phyloP scores from a whole-genome alignment of 805 yeast genomes.

The Kuraishia hungarica region DNA sequence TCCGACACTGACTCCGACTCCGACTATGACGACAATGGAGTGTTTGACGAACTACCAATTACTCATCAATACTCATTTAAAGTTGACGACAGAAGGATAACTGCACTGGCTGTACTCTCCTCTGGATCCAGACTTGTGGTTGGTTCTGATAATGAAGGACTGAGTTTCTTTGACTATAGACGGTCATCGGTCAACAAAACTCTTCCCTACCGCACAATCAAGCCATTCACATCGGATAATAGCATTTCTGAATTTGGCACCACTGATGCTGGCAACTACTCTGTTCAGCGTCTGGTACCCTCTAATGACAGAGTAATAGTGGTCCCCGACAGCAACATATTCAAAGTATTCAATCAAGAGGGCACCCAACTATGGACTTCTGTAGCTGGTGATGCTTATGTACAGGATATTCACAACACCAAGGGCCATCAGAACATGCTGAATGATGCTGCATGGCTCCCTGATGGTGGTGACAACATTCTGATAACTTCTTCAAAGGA shows the following conservation, averaged over 20 bases:
- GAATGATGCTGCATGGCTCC: conserved; percentile 14
- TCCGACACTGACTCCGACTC: conserved; percentile 7
- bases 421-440: conserved; percentile 16
- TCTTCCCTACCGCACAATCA: conserved; percentile 6
- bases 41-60: conserved; percentile 22
- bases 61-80: conserved; percentile 21
- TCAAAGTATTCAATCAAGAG: conserved; percentile 8
- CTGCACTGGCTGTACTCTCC: conserved; percentile 14
- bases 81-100: conserved; percentile 13
- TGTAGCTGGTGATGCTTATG: conserved; percentile 14
- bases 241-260: conserved; percentile 7
- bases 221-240: conserved; percentile 7
- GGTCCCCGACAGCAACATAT: conserved; percentile 9
- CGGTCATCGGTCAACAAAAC: conserved; percentile 17
- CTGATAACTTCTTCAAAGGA: conserved; percentile 15
- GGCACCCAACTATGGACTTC: conserved; percentile 11
- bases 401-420: conserved; percentile 18
- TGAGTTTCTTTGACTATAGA: conserved; percentile 24
- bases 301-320: conserved; percentile 3
- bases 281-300: conserved; percentile 2
- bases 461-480: neutral
- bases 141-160: conserved; percentile 16
- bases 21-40: conserved; percentile 18
- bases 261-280: conserved; percentile 3
- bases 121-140: conserved; percentile 19